Evolutionary conservation across 1,284 basidiomycete genomes (phyloP), one percentile per base, ranked within the genome.

Genomic region (Farysia itapuensis): DNA sequence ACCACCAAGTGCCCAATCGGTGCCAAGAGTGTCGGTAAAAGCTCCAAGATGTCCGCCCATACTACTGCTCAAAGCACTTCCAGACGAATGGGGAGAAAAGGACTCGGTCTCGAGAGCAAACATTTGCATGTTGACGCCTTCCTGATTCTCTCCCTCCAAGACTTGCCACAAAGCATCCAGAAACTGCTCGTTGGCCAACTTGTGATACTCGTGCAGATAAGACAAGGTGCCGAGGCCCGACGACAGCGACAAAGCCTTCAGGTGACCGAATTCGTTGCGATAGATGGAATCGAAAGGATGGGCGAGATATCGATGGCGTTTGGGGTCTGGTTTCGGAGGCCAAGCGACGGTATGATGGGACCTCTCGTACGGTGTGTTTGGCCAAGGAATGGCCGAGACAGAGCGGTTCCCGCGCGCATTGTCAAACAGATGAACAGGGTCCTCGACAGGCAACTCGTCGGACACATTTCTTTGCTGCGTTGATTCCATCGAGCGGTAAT

Each of bases 141-240:
- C 58, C 38, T 61, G 58, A 12, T 54, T 54, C 18, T 61, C 58
- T 5, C 59, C 53, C 16, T 63, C 59, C 22, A 63, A 43, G 1
- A 63, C 59, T 22, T 63, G 59, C 59, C 59, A 63, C 15, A 63
- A 36, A 7, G 59, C 59, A 25, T 63, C 59, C 19, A 63, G 59
- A 26, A 63, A 57, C 22, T 63, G 59, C 34, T 63, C 59, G 40
- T 63, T 63, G 24, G 59, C 59, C 19, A 63, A 39, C 31, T 63
- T 63, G 45, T 63, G 59, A 31, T 63, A 63, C 32, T 63, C 53
- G 39, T 63, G 59, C 23, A 63, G 46, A 19, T 63, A 63, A 15
- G 59, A 63, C 32, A 63, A 53, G 5, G 59, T 57, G 23, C 59
- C 59, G 3, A 63, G 53, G 2, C 59, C 59, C 2, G 59, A 63